A percentile compares a stretch with the other conserved stretches of the same genome.
phyloP scores from a whole-genome alignment of 2,329 filamentous ascomycete genomes.

The Rutstroemia sp. region DNA sequence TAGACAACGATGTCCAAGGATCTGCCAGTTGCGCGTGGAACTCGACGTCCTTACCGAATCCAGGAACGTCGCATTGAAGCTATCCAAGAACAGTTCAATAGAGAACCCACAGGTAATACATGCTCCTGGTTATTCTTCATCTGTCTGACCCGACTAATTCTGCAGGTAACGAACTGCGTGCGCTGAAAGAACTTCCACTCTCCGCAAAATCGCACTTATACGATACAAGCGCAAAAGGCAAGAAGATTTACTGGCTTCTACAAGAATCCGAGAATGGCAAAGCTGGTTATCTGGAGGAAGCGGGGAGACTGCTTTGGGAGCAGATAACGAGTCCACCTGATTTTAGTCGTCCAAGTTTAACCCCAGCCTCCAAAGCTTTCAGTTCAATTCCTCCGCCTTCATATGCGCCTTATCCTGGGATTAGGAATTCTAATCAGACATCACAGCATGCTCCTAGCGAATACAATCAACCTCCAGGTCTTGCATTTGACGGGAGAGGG shows the following conservation, averaged over 20 bases:
- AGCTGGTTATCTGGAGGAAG: conserved; percentile 10
- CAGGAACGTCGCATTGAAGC: background rate
- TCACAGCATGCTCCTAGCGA: too few relatives aligned
- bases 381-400: too few relatives aligned
- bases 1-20: too few relatives aligned
- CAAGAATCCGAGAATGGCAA: conserved; percentile 1
- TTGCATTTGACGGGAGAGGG: too few relatives aligned
- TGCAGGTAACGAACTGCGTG: background rate
- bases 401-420: background rate
- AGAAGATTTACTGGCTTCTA: conserved; percentile 3
- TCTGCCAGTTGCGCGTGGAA: too few relatives aligned
- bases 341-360: background rate
- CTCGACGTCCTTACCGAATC: background rate
- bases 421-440: too few relatives aligned
- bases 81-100: background rate
- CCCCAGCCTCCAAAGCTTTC: too few relatives aligned
- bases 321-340: background rate
- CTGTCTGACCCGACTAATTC: background rate
- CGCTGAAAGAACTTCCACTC: background rate
- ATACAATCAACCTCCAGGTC: too few relatives aligned
- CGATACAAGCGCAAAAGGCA: conserved; percentile 2
- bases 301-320: conserved; percentile 9
- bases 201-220: background rate
- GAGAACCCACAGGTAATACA: background rate
- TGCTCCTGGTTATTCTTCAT: background rate